These are phyloP conservation scores for Tardiomyces blankii DNA, from an alignment of 1,139 yeast species.

Conservation along the genomic window DNA sequence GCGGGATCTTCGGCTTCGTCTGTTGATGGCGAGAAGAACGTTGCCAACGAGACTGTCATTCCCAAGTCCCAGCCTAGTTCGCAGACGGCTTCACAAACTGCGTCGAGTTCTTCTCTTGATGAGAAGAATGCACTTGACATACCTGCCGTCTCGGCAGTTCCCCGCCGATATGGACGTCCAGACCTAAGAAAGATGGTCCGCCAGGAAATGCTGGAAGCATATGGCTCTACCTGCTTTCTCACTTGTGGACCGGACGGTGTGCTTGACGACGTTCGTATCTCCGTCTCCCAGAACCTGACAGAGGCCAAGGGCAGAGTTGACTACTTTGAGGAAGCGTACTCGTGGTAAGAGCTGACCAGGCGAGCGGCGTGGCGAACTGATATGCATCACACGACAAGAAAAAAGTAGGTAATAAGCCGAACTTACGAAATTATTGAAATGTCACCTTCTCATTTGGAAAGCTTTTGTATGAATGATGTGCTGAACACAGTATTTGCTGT, in stretches of 20 bases:
- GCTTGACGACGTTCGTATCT: slow-evolving; percentile 28
- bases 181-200: not conserved
- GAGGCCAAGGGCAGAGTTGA: slow-evolving; percentile 23
- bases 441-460: too few species aligned
- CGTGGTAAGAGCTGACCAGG: too few species aligned
- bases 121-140: not conserved
- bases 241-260: slow-evolving; percentile 34
- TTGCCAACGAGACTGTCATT: too few species aligned
- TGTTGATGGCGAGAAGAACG: not conserved
- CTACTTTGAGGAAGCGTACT: slow-evolving; percentile 31
- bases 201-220: slow-evolving; percentile 2
- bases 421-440: too few species aligned
- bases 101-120: too few species aligned
- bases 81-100: not conserved
- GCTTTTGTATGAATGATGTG: too few species aligned
- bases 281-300: slow-evolving; percentile 19
- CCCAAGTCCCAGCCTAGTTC: not conserved
- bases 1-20: not conserved
- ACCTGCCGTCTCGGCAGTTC: not conserved
- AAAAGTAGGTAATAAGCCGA: too few species aligned
- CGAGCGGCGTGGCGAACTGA: too few species aligned
- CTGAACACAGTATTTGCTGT: too few species aligned
- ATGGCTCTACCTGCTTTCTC: slow-evolving; percentile 24
- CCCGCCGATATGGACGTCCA: not conserved
- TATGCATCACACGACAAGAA: too few species aligned